Base-by-base conservation (phyloP, 495 filamentous ascomycete species). In the Penicillium taxi region DNA sequence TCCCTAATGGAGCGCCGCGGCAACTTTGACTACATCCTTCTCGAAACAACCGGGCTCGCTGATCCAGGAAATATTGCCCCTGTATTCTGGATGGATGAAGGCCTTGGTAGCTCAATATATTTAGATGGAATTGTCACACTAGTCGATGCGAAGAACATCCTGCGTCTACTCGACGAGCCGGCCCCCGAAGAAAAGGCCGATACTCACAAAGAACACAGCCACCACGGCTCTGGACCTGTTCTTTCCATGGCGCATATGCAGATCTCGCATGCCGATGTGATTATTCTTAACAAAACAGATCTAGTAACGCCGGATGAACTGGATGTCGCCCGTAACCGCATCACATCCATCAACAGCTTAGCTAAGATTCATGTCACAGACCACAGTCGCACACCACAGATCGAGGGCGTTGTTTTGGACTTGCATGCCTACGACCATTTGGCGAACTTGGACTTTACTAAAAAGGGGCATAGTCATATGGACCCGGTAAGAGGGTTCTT, bases 41-140 rank as follows among this genome's bases (percentile, higher is more conserved):
- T 98, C 16, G 91, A 98, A 62, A 96, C 93, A 1, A 96, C 89
- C 2, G 91, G 91, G 0, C 73, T 98, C 7, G 91, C 91, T 9
- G 91, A 98, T 58, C 91, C 91, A 0, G 91, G 91, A 4, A 96
- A 96, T 48, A 77, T 98, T 28, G 91, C 93, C 2, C 91, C 93
- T 0, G 61, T 96, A 12, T 98, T 98, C 62, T 98, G 91, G 91
- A 78, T 96, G 26, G 91, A 98, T 48, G 88, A 94, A 32, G 91
- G 87, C 9, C 69, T 98, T 18, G 90, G 86, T 2, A 94, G 87
- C 56, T 85, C 79, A 12, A 94, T 98, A 45, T 96, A 90, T 56
- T 77, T 98, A 8, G 91, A 98, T 55, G 91, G 91, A 11, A 94
- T 98, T 32, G 86, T 98, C 26, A 96, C 93, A 3, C 69, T 98